phyloP scores from a whole-genome alignment of 306 rosid species.

The Urtica urens region DNA sequence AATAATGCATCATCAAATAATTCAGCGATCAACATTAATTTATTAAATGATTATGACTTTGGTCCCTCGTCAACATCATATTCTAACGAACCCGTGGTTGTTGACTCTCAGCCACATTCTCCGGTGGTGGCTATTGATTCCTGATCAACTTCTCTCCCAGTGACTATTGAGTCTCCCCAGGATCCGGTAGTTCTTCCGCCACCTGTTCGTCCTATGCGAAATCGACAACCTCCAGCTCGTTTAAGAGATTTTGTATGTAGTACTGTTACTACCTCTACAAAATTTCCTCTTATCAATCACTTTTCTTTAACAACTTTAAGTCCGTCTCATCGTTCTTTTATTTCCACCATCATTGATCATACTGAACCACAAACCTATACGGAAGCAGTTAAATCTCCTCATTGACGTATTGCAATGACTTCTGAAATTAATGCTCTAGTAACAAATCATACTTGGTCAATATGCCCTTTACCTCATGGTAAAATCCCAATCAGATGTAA shows the following conservation, averaged over 20 bases:
- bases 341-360: background rate
- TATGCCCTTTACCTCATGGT: too few species aligned
- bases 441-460: too few species aligned
- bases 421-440: too few species aligned
- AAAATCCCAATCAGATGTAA: too few species aligned
- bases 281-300: conserved; percentile 2
- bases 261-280: conserved; percentile 1
- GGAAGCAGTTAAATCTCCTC: background rate
- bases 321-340: background rate
- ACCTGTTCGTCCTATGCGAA: background rate
- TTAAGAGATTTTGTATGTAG: conserved; percentile 1
- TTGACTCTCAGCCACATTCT: background rate
- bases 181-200: too few species aligned
- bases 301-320: background rate
- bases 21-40: too few species aligned
- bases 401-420: conserved; percentile 1
- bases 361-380: background rate
- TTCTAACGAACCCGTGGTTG: too few species aligned
- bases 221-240: background rate
- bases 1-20: conserved; percentile 2
- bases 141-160: background rate
- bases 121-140: background rate
- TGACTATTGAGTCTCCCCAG: background rate
- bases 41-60: too few species aligned
- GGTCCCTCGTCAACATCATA: too few species aligned